Evolutionary conservation across 768 basidiomycete species (phyloP).

Genomic region (Calocybe indica): DNA sequence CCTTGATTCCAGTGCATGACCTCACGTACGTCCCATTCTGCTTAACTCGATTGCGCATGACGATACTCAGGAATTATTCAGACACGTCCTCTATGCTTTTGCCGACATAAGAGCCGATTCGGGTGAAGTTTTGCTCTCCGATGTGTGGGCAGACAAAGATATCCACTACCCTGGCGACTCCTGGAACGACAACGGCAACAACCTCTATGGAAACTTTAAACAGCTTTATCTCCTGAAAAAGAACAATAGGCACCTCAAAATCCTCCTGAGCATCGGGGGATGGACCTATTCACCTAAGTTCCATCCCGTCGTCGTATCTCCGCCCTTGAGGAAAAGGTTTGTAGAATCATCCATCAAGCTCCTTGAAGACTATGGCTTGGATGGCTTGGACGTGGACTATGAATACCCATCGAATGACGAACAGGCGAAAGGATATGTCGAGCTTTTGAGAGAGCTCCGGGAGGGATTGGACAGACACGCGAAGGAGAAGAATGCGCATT

Average conservation of each 20-base stretch:
- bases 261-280: conserved; percentile 87
- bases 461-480: conserved; percentile 73
- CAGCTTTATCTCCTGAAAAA: conserved; percentile 91
- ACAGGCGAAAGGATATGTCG: conserved; percentile 80
- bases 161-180: conserved; percentile 95
- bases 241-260: conserved; percentile 70
- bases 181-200: conserved; percentile 88
- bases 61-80: conserved; percentile 18
- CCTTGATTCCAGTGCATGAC: conserved; percentile 73
- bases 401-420: conserved; percentile 81
- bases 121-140: conserved; percentile 86
- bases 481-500: conserved; percentile 42
- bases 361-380: conserved; percentile 87
- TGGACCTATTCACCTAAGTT: conserved; percentile 92
- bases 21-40: conserved; percentile 60
- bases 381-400: conserved; percentile 90
- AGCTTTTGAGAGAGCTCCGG: conserved; percentile 74
- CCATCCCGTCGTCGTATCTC: conserved; percentile 71
- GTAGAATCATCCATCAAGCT: conserved; percentile 75
- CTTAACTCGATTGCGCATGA: conserved; percentile 3
- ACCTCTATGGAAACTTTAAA: conserved; percentile 95
- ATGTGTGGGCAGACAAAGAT: conserved; percentile 93
- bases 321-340: conserved; percentile 62
- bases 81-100: conserved; percentile 90
- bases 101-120: conserved; percentile 80